Conservation (phyloP, 1,284 basidiomycete species). For the Naganishia albida region DNA sequence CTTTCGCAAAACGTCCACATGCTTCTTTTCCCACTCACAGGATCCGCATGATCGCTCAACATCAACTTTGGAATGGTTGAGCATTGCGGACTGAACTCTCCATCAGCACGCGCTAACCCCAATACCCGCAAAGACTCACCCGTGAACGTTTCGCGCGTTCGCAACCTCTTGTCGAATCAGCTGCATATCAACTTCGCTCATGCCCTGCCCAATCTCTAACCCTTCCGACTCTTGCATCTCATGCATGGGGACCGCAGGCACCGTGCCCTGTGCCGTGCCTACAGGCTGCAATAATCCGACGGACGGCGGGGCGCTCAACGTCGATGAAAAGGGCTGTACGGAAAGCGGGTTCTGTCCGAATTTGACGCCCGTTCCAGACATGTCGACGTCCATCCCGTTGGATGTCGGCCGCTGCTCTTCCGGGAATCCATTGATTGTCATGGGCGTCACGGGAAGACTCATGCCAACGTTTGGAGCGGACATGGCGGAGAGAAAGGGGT, state of each 20-base stretch:
- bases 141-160: conserved; percentile 44
- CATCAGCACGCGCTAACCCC: not conserved
- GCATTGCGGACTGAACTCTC: conserved; percentile 43
- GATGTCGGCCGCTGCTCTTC: not conserved
- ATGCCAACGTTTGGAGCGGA: conserved; percentile 8
- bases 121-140: conserved; percentile 18
- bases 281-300: conserved; percentile 48
- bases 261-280: conserved; percentile 32
- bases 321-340: conserved; percentile 48
- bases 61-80: conserved; percentile 49
- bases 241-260: conserved; percentile 7
- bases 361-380: not conserved
- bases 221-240: conserved; percentile 25
- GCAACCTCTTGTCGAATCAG: conserved; percentile 39
- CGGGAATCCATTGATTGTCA: conserved; percentile 7
- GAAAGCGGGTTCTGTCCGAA: conserved; percentile 30
- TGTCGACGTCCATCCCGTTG: conserved; percentile 16
- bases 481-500: conserved; percentile 12
- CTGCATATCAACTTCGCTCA: conserved; percentile 16
- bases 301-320: conserved; percentile 41
- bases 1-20: conserved; percentile 52
- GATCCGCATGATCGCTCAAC: conserved; percentile 50
- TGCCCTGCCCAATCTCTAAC: conserved; percentile 8
- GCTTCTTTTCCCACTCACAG: conserved; percentile 44
- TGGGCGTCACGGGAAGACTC: conserved; percentile 18